Evolutionary conservation across 2,329 filamentous ascomycete species (phyloP).

Genomic region (Ascochyta clinopodiicola): DNA sequence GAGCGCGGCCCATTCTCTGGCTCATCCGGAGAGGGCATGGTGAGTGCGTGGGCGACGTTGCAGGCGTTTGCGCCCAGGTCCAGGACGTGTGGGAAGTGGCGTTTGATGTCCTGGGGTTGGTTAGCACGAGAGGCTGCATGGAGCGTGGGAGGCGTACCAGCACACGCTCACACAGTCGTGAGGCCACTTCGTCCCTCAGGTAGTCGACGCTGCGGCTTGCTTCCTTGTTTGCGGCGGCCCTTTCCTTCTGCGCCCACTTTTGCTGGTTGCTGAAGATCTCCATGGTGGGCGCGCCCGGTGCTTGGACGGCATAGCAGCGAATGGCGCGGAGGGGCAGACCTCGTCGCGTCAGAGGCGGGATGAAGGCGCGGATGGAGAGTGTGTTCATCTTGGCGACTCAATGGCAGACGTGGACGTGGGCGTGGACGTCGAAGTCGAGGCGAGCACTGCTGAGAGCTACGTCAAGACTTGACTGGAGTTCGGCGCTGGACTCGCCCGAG

Average conservation of each 20-base stretch:
- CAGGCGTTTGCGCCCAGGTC: constrained; percentile 96
- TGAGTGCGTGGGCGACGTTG: constrained; percentile 86
- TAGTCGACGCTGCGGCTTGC: constrained; percentile 85
- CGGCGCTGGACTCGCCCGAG: neutral
- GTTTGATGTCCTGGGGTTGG: constrained; percentile 80
- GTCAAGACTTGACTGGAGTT: constrained; percentile 13
- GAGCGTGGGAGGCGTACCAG: constrained; percentile 60
- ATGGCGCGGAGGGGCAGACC: constrained; percentile 30
- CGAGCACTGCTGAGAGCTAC: neutral
- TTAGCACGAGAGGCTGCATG: constrained; percentile 15
- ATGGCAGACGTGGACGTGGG: neutral
- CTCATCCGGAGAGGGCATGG: constrained; percentile 64
- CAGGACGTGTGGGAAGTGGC: constrained; percentile 80
- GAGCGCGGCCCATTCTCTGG: constrained; percentile 71
- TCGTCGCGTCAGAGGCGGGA: constrained; percentile 37
- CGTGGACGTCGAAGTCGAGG: neutral
- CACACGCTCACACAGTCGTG: constrained; percentile 81
- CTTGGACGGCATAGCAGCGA: constrained; percentile 76
- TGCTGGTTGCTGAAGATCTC: constrained; percentile 89
- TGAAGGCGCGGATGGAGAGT: constrained; percentile 45
- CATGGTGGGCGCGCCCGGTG: constrained; percentile 76
- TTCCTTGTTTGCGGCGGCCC: constrained; percentile 74
- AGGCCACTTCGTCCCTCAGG: constrained; percentile 88
- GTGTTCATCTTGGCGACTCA: constrained; percentile 34
- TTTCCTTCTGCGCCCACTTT: constrained; percentile 92